These are phyloP conservation scores for Kandelia obovata DNA, from an alignment of 345 rosid species.

Conservation along the genomic window DNA sequence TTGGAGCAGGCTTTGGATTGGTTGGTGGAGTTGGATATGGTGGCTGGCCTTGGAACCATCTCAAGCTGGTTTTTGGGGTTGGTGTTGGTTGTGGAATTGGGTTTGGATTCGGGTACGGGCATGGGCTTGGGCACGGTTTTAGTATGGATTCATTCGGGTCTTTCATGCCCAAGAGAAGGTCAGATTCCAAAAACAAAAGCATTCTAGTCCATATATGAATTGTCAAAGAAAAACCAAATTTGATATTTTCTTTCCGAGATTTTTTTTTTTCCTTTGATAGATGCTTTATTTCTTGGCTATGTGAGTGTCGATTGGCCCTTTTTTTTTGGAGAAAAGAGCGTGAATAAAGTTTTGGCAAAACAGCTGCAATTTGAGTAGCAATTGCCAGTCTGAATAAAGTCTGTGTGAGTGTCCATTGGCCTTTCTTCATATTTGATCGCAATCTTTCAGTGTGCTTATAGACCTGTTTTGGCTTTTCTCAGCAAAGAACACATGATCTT, in stretches of 20 bases:
- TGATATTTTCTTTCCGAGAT: not conserved
- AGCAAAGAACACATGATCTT: not conserved
- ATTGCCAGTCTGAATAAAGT: too few relatives aligned
- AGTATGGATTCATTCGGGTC: slow-evolving; percentile 29
- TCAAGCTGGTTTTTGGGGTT: slow-evolving; percentile 39
- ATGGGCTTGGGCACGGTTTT: slow-evolving; percentile 51
- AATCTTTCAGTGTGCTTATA: not conserved
- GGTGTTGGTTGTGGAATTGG: slow-evolving; percentile 59
- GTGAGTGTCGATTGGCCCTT: too few relatives aligned
- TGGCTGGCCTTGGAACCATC: slow-evolving; percentile 42
- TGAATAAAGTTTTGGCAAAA: too few relatives aligned
- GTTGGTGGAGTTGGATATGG: slow-evolving; percentile 46
- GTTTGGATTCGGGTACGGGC: slow-evolving; percentile 50
- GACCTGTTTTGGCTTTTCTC: not conserved
- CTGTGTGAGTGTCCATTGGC: too few relatives aligned
- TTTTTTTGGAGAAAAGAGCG: too few relatives aligned
- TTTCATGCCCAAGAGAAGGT: not conserved
- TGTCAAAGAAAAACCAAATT: too few relatives aligned
- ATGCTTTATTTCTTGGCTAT: too few relatives aligned
- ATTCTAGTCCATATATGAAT: not conserved
- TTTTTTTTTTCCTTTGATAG: not conserved
- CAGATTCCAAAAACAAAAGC: slow-evolving; percentile 16
- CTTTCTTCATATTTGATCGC: not conserved
- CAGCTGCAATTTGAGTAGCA: too few relatives aligned
- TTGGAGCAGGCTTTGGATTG: slow-evolving; percentile 50